These are phyloP conservation scores for Phytopythium delawarense DNA, from an alignment of 352 stramenopile species.

Conservation along the genomic window DNA sequence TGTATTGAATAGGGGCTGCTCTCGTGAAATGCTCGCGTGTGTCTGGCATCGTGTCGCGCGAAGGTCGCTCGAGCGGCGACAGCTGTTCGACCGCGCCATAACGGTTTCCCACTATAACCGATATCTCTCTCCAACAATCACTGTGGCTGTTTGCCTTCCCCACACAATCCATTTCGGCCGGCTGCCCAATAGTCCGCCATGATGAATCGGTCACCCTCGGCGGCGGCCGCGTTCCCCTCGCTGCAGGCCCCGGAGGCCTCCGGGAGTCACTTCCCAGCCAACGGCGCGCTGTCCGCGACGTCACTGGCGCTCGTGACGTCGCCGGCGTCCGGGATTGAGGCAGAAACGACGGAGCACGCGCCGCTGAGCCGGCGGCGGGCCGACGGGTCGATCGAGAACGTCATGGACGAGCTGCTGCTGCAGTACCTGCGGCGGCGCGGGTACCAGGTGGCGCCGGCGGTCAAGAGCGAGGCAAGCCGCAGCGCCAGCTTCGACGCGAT, in stretches of 20 bases:
- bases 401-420: conserved; percentile 69
- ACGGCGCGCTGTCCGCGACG: conserved; percentile 13
- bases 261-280: conserved; percentile 3
- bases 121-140: no score
- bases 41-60: background rate
- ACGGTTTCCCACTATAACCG: no score
- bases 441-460: conserved; percentile 34
- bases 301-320: background rate
- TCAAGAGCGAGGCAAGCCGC: background rate
- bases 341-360: background rate
- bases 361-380: background rate
- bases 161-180: conserved; percentile 4
- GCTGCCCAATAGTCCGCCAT: background rate
- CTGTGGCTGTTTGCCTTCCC: background rate
- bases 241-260: background rate
- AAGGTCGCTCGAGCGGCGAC: conserved; percentile 1
- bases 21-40: background rate
- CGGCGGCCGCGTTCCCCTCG: background rate
- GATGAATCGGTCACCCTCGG: background rate
- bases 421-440: conserved; percentile 59
- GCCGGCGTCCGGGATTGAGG: background rate
- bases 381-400: conserved; percentile 12
- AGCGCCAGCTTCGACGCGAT: background rate
- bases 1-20: no score
- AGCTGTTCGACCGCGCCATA: no score